These are phyloP conservation scores for Parietichytrium sp. DNA, from an alignment of 108 stramenopile genomes.

Conservation along the genomic window DNA sequence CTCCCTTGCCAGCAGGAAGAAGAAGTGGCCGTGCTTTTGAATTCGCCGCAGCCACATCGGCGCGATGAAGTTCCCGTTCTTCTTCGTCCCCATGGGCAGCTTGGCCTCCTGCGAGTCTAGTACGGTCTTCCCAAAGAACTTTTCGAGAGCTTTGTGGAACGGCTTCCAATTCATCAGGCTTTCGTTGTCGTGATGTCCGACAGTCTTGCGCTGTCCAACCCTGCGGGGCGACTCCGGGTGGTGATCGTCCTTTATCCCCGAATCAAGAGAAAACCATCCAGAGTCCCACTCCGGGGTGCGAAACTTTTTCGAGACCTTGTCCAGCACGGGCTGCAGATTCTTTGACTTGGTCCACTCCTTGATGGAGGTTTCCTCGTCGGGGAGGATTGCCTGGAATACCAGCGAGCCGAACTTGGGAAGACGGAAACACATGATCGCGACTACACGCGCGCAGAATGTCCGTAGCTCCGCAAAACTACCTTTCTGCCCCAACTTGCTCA, in stretches of 20 bases:
- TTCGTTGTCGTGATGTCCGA: constrained; percentile 17
- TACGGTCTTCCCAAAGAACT: background rate
- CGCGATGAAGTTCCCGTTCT: background rate
- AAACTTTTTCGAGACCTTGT: background rate
- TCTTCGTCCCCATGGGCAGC: background rate
- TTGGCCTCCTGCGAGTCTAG: constrained; percentile 26
- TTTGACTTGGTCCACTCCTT: constrained; percentile 27
- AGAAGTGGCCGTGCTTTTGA: constrained; percentile 36
- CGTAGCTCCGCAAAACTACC: constrained; percentile 24
- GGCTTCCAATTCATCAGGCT: background rate
- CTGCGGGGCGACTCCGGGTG: background rate
- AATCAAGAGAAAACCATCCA: constrained; percentile 17
- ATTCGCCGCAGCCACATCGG: constrained; percentile 34
- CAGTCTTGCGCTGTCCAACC: background rate
- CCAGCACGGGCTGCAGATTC: background rate
- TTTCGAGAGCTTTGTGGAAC: constrained; percentile 5
- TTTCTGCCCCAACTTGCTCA: constrained; percentile 1
- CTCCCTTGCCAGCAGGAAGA: constrained; percentile 6
- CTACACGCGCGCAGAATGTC: constrained; percentile 7
- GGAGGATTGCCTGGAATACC: constrained; percentile 7
- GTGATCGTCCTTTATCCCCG: too few species aligned
- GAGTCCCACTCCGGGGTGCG: constrained; percentile 17
- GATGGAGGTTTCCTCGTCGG: constrained; percentile 33
- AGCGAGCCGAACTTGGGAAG: constrained; percentile 21
- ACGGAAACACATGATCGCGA: constrained; percentile 23